A percentile compares a stretch with the other conserved stretches of the same genome.
These are phyloP conservation scores for Sclerotinia glacialis DNA, from an alignment of 2,329 filamentous ascomycete species.

Conservation along the genomic window DNA sequence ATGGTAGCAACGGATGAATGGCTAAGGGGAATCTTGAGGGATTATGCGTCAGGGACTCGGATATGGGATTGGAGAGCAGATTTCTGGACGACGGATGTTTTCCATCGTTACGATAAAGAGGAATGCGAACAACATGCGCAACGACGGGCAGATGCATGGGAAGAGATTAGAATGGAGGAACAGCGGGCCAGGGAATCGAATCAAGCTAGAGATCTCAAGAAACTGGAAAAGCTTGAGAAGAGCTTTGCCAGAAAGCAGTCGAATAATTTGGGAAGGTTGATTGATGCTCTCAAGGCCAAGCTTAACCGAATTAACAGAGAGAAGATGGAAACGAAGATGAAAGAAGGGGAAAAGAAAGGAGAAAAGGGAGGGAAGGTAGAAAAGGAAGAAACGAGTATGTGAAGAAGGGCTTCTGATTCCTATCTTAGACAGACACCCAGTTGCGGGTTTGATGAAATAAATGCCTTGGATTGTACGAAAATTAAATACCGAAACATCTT, in stretches of 20 bases:
- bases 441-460: too few species aligned
- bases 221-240: neutral
- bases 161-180: neutral
- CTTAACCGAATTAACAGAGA: too few species aligned
- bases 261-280: neutral
- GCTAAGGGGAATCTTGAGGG: neutral
- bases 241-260: neutral
- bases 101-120: neutral
- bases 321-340: neutral
- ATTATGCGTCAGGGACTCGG: neutral
- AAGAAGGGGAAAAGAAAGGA: neutral
- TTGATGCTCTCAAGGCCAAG: too few species aligned
- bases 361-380: neutral
- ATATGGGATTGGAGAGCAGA: conserved; percentile 11
- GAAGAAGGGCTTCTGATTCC: too few species aligned
- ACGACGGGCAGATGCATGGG: neutral
- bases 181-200: neutral
- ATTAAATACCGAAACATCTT: neutral
- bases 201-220: neutral
- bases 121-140: neutral
- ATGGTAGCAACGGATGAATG: neutral
- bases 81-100: conserved; percentile 21
- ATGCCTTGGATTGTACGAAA: neutral
- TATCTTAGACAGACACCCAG: neutral
- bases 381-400: too few species aligned